Conservation (phyloP, 2,329 filamentous ascomycete species). For the Ceratocystis harringtonii region DNA sequence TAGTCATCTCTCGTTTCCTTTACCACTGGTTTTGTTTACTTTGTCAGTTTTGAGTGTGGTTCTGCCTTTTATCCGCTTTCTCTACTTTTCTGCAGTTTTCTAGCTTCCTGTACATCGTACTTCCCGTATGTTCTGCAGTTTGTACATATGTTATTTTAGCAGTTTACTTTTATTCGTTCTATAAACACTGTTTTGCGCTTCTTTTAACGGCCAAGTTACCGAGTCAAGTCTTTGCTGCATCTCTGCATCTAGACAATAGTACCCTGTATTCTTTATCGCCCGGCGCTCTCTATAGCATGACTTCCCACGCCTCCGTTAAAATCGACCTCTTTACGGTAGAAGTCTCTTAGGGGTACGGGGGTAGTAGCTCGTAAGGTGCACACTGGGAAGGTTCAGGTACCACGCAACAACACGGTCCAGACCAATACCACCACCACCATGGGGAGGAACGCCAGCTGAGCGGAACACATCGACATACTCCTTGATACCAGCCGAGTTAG, state of each 20-base stretch:
- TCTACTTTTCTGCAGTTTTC: too few species aligned
- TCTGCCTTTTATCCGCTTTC: not conserved
- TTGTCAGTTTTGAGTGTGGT: not conserved
- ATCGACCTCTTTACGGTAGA: slow-evolving; percentile 28
- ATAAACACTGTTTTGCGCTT: slow-evolving; percentile 1
- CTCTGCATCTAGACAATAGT: not conserved
- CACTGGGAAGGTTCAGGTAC: slow-evolving; percentile 43
- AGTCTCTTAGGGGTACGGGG: slow-evolving; percentile 46
- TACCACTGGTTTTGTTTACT: not conserved
- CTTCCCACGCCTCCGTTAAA: not conserved
- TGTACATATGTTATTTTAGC: not conserved
- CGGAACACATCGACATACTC: slow-evolving; percentile 76
- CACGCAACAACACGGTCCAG: slow-evolving; percentile 70
- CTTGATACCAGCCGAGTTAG: slow-evolving; percentile 57
- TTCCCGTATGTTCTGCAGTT: not conserved
- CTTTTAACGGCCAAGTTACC: not conserved
- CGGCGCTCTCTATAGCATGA: not conserved
- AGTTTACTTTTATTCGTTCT: not conserved
- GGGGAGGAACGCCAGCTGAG: slow-evolving; percentile 72
- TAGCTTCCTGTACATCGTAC: too few species aligned
- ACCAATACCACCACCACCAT: slow-evolving; percentile 80
- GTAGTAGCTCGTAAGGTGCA: slow-evolving; percentile 43
- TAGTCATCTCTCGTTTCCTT: not conserved
- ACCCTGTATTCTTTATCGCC: not conserved
- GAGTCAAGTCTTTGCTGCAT: not conserved